Evolutionary conservation across 345 rosid species (phyloP), one percentile per base, ranked within the genome.

Genomic region (Sonneratia alba): DNA sequence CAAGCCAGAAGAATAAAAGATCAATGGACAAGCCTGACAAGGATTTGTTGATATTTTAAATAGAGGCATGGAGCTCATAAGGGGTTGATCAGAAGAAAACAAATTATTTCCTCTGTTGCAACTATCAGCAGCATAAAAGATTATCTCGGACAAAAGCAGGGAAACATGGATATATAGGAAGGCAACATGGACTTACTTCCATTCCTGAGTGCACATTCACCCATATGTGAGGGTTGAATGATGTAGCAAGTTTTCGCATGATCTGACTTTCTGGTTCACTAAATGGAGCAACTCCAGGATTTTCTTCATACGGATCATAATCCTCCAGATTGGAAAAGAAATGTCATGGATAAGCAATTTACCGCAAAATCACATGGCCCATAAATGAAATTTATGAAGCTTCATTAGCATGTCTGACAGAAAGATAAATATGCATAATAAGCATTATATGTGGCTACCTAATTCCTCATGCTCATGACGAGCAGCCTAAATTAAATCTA

Each of bases 171-270:
- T 45, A 13, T 19, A 67, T n/a, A 21, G 11, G 22, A 22, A 34
- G 24, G 3, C 12, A 13, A 42, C 42, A 22, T 18, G 32, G 36
- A 73, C 86, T 80, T 63, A 89, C 99, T 86, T 91, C 91, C 91
- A 91, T 95, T 79, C 99, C 99, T 40, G 99, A 92, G 79, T 92
- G 98, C 32, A 96, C 99, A 72, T 92, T 96, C 55, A 89, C 86
- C 99, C 99, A 92, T 56, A 92, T 72, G 76, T 92, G 97, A 82
- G 99, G 99, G 76, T 88, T 88, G 78, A 96, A 96, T 47, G 98
- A 86, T 75, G 89, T 42, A 62, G 99, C 98, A 49, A 96, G 88
- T 82, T 89, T 89, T 75, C 85, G 86, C 98, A 96, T 88, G 69
- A 88, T 87, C 79, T 96, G 97, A 76, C 89, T 73, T 83, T 96